Base-by-base conservation (phyloP, 495 filamentous ascomycete genomes). In the Chlorociboria aeruginascens region DNA sequence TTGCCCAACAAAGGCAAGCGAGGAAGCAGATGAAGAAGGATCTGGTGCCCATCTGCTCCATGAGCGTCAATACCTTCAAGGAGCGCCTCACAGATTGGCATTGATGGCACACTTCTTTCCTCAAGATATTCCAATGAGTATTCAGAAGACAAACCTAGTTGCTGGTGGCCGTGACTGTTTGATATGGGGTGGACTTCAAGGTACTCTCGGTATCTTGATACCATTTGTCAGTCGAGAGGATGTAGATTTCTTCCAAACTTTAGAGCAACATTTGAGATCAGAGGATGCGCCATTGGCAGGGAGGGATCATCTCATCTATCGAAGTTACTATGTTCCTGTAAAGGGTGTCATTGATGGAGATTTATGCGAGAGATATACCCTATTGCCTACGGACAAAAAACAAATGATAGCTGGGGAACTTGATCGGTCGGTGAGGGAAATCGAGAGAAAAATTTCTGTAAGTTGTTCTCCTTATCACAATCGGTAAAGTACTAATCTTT, bases 281-380 rank as follows among this genome's bases (percentile, higher is more conserved):
- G 88, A 95, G 53, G 84, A 95, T 53, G 74, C 89, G 16, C 86
- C 89, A 10, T 70, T 95, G 17, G 86, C 87, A 8, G 92, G 93
- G 29, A 76, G 93, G 49, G 93, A 97, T 62, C 92, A 98, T 64
- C 65, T 98, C 29, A 90, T 95, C 40, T 99, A 95, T 59, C 73
- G 93, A 45, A 78, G 88, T 39, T 99, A 97, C 61, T 97, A 99
- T 61, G 86, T 83, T n/a, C 93, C 93, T 1, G 86, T 92, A 11
- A 99, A 99, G 72, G 87, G 87, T 0, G 79, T 94, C 28, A 93
- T 99, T 60, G 93, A 99, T 64, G 93, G 93, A n/a, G 93, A 99
- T 69, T 69, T 99, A 50, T 95, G 89, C 60, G 93, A 99, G 70
- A 75, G 86, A 58, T 99, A 87, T 62, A 76, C 83, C 43, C 63